Conservation (phyloP, 768 basidiomycete species). For the Mycena epipterygia region DNA sequence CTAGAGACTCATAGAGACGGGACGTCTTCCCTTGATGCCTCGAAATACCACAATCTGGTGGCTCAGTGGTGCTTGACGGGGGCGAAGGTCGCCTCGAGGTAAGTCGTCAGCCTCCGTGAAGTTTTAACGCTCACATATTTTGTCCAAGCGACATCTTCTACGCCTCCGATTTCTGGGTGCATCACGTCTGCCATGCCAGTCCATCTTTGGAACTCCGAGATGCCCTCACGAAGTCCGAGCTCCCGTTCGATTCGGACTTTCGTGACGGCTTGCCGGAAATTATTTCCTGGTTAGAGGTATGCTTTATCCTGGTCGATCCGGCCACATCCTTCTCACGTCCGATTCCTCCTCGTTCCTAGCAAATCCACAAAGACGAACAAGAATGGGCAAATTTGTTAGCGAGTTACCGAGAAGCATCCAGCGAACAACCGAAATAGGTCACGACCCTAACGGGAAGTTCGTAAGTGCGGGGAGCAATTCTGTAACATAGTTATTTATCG, state of each 20-base stretch:
- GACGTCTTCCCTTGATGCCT: background rate
- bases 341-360: background rate
- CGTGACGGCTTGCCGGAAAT: slow-evolving; percentile 5
- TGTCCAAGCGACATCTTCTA: slow-evolving; percentile 12
- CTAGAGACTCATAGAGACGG: background rate
- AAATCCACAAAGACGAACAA: background rate
- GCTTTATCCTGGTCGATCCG: too few relatives aligned
- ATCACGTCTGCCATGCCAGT: slow-evolving; percentile 4
- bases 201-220: slow-evolving; percentile 1
- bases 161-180: slow-evolving; percentile 7
- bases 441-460: too few relatives aligned
- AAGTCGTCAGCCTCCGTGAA: background rate
- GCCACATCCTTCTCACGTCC: background rate
- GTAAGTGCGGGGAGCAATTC: too few relatives aligned
- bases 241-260: background rate
- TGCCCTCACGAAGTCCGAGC: slow-evolving; percentile 2
- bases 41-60: slow-evolving; percentile 3
- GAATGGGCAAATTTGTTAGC: slow-evolving; percentile 1
- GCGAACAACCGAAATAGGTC: background rate
- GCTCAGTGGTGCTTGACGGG: slow-evolving; percentile 17
- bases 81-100: background rate
- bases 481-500: too few relatives aligned
- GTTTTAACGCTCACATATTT: background rate
- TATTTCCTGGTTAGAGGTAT: slow-evolving; percentile 12
- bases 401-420: background rate